phyloP scores from a whole-genome alignment of 257 asterid genomes.

The Coffea eugenioides region DNA sequence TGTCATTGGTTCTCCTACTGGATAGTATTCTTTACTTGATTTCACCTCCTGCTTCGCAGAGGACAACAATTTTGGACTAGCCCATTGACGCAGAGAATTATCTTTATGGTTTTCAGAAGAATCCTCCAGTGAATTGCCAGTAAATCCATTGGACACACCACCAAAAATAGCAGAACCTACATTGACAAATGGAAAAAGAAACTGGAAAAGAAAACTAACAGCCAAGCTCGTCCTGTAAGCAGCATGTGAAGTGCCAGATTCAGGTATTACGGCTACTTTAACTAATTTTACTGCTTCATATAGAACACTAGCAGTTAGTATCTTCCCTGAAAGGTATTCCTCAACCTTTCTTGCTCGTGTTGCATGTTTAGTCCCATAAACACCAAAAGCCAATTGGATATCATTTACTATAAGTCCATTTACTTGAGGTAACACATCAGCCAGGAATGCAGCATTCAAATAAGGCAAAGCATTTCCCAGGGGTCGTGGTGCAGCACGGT shows the following conservation, averaged over 20 bases:
- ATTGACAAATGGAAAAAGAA: constrained; percentile 17
- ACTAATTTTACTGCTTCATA: no score
- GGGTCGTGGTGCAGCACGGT: constrained; percentile 64
- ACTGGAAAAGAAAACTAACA: no score
- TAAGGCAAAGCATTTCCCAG: constrained; percentile 73
- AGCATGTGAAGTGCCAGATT: no score
- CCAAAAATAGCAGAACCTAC: constrained; percentile 15
- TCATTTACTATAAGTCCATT: constrained; percentile 35
- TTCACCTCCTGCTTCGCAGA: constrained; percentile 58
- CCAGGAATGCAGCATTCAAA: constrained; percentile 42
- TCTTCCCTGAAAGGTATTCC: no score
- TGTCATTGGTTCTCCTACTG: constrained; percentile 66
- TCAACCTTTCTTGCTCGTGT: constrained; percentile 25
- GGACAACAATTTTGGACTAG: constrained; percentile 35
- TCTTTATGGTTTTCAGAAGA: constrained; percentile 9
- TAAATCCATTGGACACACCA: constrained; percentile 24
- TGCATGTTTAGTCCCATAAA: constrained; percentile 53
- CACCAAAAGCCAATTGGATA: constrained; percentile 50
- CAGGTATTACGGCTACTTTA: no score
- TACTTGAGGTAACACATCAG: constrained; percentile 18
- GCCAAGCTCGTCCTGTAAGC: no score
- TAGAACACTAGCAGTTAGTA: no score
- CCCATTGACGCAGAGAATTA: constrained; percentile 18
- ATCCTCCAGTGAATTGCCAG: constrained; percentile 17
- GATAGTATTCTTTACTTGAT: constrained; percentile 49